Conservation (phyloP, 2,329 filamentous ascomycete genomes). For the Graphilbum sp. region DNA sequence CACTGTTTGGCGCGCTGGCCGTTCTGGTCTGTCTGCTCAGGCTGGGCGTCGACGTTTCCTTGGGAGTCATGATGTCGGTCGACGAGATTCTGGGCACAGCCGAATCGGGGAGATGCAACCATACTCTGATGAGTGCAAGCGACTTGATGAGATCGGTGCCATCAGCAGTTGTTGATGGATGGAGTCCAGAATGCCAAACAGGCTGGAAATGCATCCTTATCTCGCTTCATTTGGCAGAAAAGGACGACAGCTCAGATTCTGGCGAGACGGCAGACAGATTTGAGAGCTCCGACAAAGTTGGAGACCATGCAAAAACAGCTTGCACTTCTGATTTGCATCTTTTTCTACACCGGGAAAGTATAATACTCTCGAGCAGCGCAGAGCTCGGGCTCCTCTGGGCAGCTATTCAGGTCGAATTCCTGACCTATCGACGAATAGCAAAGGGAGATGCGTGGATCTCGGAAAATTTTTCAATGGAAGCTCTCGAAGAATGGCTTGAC, state of each 20-base stretch:
- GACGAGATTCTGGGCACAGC: not conserved
- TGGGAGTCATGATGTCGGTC: not conserved
- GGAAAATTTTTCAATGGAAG: not conserved
- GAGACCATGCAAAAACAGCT: not conserved
- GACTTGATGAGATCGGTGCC: not conserved
- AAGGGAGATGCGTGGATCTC: slow-evolving; percentile 1
- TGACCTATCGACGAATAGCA: slow-evolving; percentile 1
- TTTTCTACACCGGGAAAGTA: no score
- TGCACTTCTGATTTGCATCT: not conserved
- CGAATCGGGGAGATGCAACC: not conserved
- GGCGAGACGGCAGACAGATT: not conserved
- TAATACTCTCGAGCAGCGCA: not conserved
- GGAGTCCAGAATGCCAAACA: not conserved
- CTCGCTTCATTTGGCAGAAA: not conserved
- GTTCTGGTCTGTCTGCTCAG: slow-evolving; percentile 1
- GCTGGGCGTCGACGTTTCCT: not conserved
- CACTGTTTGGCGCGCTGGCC: slow-evolving; percentile 2
- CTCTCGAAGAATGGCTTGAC: not conserved
- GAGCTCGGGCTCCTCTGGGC: slow-evolving; percentile 1
- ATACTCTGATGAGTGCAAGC: not conserved
- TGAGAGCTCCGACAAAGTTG: no score
- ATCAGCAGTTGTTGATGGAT: not conserved
- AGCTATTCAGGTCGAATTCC: slow-evolving; percentile 1
- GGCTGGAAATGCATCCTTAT: slow-evolving; percentile 1
- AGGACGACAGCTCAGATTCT: not conserved